Evolutionary conservation across 768 basidiomycete genomes (phyloP).

Genomic region (Serendipita indica): DNA sequence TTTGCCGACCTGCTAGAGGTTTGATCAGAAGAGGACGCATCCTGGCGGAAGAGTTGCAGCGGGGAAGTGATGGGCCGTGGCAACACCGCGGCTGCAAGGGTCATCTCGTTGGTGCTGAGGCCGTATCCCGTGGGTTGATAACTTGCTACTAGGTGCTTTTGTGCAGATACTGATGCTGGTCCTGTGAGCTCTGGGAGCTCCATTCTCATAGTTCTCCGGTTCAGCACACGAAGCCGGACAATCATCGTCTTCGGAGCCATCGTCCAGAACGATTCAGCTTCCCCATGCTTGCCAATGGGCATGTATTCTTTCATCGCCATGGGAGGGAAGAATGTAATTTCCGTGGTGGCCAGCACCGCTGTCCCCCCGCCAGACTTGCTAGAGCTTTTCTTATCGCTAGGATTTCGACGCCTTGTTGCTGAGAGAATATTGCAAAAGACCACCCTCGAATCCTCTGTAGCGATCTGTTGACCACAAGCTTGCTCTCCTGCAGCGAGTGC

Average conservation of each 20-base stretch:
- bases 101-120: slow-evolving; percentile 6
- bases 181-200: background rate
- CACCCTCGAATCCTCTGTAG: background rate
- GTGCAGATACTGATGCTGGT: background rate
- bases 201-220: background rate
- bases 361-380: background rate
- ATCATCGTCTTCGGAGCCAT: background rate
- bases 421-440: background rate
- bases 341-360: background rate
- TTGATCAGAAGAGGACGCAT: background rate
- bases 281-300: background rate
- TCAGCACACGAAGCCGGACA: background rate
- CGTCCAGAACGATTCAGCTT: background rate
- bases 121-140: background rate
- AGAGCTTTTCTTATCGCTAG: background rate
- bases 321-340: background rate
- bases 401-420: background rate
- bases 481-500: background rate
- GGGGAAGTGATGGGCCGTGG: background rate
- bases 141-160: background rate
- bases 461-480: background rate
- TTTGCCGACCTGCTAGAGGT: background rate
- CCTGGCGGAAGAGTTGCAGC: background rate
- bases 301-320: background rate
- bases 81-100: background rate